Evolutionary conservation across 2,329 filamentous ascomycete genomes (phyloP).

Genomic region (Cladosporium velox): DNA sequence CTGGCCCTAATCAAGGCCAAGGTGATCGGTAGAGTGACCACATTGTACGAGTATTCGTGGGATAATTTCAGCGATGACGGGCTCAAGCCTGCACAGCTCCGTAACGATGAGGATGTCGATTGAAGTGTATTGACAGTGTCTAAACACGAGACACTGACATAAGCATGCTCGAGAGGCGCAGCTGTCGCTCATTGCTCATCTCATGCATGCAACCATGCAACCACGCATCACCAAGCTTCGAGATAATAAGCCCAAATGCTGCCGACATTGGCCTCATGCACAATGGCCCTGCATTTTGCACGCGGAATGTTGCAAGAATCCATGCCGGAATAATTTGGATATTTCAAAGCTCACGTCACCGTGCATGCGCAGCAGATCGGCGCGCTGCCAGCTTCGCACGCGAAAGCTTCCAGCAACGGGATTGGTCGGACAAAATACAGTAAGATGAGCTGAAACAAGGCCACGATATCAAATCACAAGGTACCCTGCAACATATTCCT

Average conservation of each 20-base stretch:
- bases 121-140: constrained; percentile 1
- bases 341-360: constrained; percentile 15
- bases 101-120: neutral
- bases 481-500: constrained; percentile 9
- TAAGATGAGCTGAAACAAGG: constrained; percentile 13
- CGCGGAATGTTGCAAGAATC: neutral
- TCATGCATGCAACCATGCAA: neutral
- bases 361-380: constrained; percentile 6
- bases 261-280: neutral
- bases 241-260: neutral
- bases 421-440: neutral
- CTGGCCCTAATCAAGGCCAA: constrained; percentile 83
- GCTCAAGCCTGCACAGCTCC: constrained; percentile 14
- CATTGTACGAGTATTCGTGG: constrained; percentile 1
- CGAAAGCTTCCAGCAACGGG: constrained; percentile 5
- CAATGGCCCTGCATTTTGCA: neutral
- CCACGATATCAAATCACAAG: neutral
- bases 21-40: constrained; percentile 55
- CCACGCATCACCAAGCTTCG: neutral
- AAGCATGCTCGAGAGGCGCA: neutral
- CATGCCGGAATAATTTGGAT: neutral
- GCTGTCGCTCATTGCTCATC: neutral
- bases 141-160: neutral
- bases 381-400: neutral
- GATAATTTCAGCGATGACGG: constrained; percentile 13